phyloP scores from a whole-genome alignment of 2,329 filamentous ascomycete genomes.

The Ophiostoma novo-ulmi region DNA sequence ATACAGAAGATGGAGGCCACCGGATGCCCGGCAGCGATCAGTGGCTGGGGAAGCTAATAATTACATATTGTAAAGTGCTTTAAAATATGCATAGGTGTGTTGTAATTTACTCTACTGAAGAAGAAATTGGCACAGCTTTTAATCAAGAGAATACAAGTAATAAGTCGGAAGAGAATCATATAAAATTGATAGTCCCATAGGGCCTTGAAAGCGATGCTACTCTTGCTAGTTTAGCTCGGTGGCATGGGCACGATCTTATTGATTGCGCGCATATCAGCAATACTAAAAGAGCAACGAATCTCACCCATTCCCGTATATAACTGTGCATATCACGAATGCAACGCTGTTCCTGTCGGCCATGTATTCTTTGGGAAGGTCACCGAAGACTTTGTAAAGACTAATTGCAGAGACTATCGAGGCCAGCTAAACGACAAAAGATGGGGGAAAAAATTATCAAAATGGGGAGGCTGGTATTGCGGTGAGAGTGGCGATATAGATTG shows the following conservation, averaged over 20 bases:
- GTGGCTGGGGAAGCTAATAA: background rate
- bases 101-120: background rate
- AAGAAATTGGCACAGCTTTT: background rate
- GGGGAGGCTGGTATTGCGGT: constrained; percentile 7
- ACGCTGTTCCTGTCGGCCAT: constrained; percentile 15
- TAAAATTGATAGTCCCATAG: no score
- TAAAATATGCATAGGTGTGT: background rate
- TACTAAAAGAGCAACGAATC: background rate
- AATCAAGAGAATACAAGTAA: background rate
- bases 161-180: background rate
- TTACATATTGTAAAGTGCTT: background rate
- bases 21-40: background rate
- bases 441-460: background rate
- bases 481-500: background rate
- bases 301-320: background rate
- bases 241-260: background rate
- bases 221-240: background rate
- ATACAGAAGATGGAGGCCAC: background rate
- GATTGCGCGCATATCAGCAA: background rate
- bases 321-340: background rate
- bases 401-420: background rate
- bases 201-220: background rate
- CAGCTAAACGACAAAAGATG: background rate
- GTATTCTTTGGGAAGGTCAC: constrained; percentile 2
- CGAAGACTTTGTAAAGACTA: background rate